Conservation (phyloP, 257 asterid genomes). For the Petunia secreta region DNA sequence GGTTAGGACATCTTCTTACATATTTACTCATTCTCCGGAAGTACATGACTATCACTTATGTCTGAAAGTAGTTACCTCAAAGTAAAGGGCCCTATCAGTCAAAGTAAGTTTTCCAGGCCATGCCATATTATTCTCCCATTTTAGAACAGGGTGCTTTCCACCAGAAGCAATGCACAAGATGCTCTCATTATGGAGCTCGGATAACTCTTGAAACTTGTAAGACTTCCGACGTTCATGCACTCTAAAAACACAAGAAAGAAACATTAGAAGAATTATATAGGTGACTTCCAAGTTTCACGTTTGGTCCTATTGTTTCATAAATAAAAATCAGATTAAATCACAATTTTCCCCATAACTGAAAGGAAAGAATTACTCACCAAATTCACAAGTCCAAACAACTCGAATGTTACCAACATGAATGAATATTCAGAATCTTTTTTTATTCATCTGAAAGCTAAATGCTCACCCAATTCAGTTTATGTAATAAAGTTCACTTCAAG, state of each 20-base stretch:
- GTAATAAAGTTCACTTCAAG: neutral
- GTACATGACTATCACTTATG: neutral
- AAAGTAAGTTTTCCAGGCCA: slow-evolving; percentile 96
- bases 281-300: neutral
- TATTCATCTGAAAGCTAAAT: neutral
- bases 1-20: neutral
- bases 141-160: slow-evolving; percentile 91
- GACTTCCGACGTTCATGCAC: slow-evolving; percentile 90
- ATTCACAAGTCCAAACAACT: slow-evolving; percentile 10
- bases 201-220: slow-evolving; percentile 51
- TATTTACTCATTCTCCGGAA: neutral
- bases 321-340: neutral
- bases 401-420: slow-evolving; percentile 11
- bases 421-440: neutral
- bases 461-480: neutral
- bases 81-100: slow-evolving; percentile 87
- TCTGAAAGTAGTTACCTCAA: slow-evolving; percentile 61
- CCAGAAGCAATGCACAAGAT: slow-evolving; percentile 85
- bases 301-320: neutral
- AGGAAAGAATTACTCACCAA: neutral
- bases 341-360: neutral
- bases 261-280: slow-evolving; percentile 19
- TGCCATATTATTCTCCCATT: slow-evolving; percentile 86
- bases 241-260: slow-evolving; percentile 44
- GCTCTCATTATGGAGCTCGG: slow-evolving; percentile 54